Evolutionary conservation across 495 filamentous ascomycete genomes (phyloP).

Genomic region (Lichenothelia convexa): DNA sequence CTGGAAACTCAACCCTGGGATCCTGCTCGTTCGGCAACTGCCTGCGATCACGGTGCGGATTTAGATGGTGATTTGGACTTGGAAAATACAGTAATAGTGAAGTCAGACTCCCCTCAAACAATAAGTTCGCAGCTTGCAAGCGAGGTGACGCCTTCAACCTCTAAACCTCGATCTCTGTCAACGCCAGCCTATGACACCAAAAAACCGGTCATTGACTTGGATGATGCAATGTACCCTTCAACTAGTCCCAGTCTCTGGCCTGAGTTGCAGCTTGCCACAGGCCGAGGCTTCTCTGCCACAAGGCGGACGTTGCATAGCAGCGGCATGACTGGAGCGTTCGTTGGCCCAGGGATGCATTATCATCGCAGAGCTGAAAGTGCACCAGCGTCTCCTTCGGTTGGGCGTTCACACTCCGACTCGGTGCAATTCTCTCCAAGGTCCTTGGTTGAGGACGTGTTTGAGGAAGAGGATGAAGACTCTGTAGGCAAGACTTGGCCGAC

Average conservation of each 20-base stretch:
- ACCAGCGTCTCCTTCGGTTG: slow-evolving; percentile 67
- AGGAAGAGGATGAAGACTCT: slow-evolving; percentile 91
- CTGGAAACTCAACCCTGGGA: not conserved
- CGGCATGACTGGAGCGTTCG: slow-evolving; percentile 53
- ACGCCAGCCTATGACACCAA: slow-evolving; percentile 7
- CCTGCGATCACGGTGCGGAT: slow-evolving; percentile 7
- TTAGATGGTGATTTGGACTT: slow-evolving; percentile 17
- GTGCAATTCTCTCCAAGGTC: too few species aligned
- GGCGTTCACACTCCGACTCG: too few species aligned
- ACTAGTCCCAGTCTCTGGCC: slow-evolving; percentile 43
- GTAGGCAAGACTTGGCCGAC: too few species aligned
- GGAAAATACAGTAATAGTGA: slow-evolving; percentile 17
- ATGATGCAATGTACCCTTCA: slow-evolving; percentile 88
- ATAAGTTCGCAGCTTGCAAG: slow-evolving; percentile 13
- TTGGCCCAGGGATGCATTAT: slow-evolving; percentile 70
- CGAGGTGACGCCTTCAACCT: slow-evolving; percentile 1
- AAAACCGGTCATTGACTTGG: slow-evolving; percentile 78
- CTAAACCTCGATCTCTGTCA: not conserved
- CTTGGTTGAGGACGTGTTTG: slow-evolving; percentile 76
- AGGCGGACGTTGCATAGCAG: slow-evolving; percentile 85
- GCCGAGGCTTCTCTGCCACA: slow-evolving; percentile 38
- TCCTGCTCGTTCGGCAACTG: slow-evolving; percentile 4
- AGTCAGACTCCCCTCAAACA: slow-evolving; percentile 7
- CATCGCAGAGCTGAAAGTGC: slow-evolving; percentile 87
- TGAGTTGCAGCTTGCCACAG: slow-evolving; percentile 34